These are phyloP conservation scores for Pseudopyrenochaeta lycopersici DNA, from an alignment of 2,329 filamentous ascomycete genomes.

Conservation along the genomic window DNA sequence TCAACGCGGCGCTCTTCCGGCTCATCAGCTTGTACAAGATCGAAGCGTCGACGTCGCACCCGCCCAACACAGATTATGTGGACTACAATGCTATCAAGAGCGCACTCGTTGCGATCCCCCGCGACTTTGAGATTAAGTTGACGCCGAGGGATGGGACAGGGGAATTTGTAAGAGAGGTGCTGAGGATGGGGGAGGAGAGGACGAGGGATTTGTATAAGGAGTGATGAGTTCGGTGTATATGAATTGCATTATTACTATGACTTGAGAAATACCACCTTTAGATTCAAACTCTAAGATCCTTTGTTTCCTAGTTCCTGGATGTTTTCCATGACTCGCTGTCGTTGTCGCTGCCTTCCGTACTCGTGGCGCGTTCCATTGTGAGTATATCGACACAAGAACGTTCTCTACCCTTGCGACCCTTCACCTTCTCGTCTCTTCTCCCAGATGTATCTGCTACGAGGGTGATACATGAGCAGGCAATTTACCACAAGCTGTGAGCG, in stretches of 20 bases:
- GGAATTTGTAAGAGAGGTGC: conserved; percentile 49
- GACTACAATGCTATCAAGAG: conserved; percentile 70
- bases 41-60: conserved; percentile 57
- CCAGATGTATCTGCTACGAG: no score
- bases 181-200: conserved; percentile 55
- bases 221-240: neutral
- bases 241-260: neutral
- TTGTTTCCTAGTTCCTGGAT: no score
- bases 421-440: neutral
- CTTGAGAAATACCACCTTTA: neutral
- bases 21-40: conserved; percentile 61
- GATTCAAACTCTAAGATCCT: neutral
- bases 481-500: no score
- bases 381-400: no score
- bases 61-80: conserved; percentile 69
- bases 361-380: no score
- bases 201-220: conserved; percentile 60
- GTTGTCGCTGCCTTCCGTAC: neutral
- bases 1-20: conserved; percentile 61
- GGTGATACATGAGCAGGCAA: no score
- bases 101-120: conserved; percentile 67
- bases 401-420: neutral
- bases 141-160: conserved; percentile 57
- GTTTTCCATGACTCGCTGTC: no score
- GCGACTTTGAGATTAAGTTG: conserved; percentile 66